Conservation (phyloP, 2,329 filamentous ascomycete species). For the Xylariaceae sp. region DNA sequence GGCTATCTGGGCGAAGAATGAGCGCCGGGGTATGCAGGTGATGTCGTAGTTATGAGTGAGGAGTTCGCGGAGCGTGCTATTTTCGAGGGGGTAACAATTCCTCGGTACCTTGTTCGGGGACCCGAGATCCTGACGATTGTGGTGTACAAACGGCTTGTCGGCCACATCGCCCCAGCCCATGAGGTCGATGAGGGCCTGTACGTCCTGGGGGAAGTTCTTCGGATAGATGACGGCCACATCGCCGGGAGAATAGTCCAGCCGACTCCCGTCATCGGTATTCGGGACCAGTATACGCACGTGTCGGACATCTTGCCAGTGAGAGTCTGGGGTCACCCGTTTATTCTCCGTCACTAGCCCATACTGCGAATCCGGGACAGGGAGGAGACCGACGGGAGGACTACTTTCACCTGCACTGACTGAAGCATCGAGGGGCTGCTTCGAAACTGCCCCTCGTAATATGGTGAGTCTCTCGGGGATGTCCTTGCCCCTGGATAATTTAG, state of each 20-base stretch:
- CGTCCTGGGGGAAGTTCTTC: conserved; percentile 79
- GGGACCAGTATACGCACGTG: conserved; percentile 58
- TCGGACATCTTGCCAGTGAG: conserved; percentile 93
- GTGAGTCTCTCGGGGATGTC: conserved; percentile 33
- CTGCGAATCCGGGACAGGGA: conserved; percentile 54
- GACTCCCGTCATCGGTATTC: conserved; percentile 8
- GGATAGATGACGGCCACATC: conserved; percentile 79
- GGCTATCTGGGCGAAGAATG: conserved; percentile 74
- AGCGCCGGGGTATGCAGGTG: conserved; percentile 78
- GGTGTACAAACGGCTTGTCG: conserved; percentile 55
- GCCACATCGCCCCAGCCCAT: conserved; percentile 75
- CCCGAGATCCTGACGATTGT: conserved; percentile 11
- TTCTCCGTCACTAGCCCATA: conserved; percentile 60
- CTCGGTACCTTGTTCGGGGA: conserved; percentile 19
- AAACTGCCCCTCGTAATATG: conserved; percentile 31
- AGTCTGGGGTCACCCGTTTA: conserved; percentile 62
- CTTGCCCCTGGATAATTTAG: conserved; percentile 15
- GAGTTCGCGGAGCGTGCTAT: conserved; percentile 64
- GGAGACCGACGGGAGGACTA: conserved; percentile 29
- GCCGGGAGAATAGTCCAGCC: conserved; percentile 55
- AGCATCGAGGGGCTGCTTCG: conserved; percentile 30
- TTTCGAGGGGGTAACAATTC: conserved; percentile 33
- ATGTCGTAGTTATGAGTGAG: conserved; percentile 83
- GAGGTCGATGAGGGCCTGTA: conserved; percentile 68
- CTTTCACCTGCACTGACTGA: conserved; percentile 10